These are phyloP conservation scores for Diaporthe sp. DNA, from an alignment of 2,329 filamentous ascomycete species.

Conservation along the genomic window DNA sequence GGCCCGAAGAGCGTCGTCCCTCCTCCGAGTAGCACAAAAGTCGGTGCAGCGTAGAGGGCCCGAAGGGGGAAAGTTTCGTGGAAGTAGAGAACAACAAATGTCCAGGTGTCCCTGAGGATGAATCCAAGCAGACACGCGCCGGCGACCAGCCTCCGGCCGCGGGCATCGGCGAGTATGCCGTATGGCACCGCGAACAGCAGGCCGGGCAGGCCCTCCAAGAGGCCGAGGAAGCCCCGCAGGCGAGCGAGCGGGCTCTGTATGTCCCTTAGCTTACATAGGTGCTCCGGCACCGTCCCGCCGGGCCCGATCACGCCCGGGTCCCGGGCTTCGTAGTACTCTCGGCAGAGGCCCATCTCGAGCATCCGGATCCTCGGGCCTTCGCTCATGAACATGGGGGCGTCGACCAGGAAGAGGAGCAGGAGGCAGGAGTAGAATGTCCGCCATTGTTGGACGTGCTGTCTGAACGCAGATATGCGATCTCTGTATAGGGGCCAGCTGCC, in stretches of 20 bases:
- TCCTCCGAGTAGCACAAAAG: conserved; percentile 37
- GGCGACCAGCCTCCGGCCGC: conserved; percentile 30
- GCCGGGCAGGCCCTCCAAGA: conserved; percentile 36
- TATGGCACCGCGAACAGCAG: conserved; percentile 38
- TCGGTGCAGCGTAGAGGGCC: conserved; percentile 35
- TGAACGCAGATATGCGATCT: neutral
- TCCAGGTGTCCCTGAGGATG: conserved; percentile 28
- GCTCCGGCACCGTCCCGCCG: conserved; percentile 36
- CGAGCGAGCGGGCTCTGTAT: conserved; percentile 37
- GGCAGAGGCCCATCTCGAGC: conserved; percentile 39
- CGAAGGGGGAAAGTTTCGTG: conserved; percentile 28
- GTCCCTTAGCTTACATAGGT: conserved; percentile 35
- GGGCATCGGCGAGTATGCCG: conserved; percentile 39
- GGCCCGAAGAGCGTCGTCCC: conserved; percentile 36
- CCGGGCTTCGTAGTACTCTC: conserved; percentile 35
- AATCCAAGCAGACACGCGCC: conserved; percentile 32
- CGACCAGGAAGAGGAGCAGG: conserved; percentile 36
- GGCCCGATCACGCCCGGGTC: conserved; percentile 34
- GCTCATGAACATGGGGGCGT: conserved; percentile 39
- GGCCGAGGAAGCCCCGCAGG: conserved; percentile 33
- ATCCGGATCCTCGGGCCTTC: conserved; percentile 39
- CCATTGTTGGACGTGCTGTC: conserved; percentile 24
- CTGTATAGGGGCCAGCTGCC: neutral
- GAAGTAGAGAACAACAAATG: conserved; percentile 36
- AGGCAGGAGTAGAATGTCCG: conserved; percentile 38